Evolutionary conservation across 2,329 filamentous ascomycete genomes (phyloP).

Genomic region (Colletotrichum sp.): DNA sequence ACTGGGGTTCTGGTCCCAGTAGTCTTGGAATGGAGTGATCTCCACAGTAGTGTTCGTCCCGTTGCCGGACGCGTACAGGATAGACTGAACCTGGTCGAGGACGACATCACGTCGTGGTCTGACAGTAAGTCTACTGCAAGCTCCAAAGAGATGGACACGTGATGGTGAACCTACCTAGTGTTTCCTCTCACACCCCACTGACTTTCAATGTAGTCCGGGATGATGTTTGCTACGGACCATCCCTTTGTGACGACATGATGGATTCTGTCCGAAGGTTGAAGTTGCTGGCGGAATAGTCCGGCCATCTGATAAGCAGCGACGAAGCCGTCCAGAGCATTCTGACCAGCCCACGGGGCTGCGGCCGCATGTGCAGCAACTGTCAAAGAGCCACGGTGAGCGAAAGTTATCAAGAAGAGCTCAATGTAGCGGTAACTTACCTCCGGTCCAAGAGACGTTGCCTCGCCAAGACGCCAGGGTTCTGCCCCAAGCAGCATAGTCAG

Average conservation of each 20-base stretch:
- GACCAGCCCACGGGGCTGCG: not conserved
- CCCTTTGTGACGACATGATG: conserved; percentile 24
- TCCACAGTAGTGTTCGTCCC: conserved; percentile 14
- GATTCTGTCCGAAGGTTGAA: conserved; percentile 24
- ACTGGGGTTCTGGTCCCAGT: conserved; percentile 19
- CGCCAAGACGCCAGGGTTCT: conserved; percentile 1
- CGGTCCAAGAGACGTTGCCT: not conserved
- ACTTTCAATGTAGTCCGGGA: not conserved
- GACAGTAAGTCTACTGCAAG: not conserved
- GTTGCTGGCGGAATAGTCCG: conserved; percentile 25
- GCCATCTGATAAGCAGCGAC: not conserved
- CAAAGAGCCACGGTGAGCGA: fast-evolving
- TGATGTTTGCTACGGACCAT: not conserved
- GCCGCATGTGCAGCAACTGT: not conserved
- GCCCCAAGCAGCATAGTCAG: not conserved
- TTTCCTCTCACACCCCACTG: conserved; percentile 14
- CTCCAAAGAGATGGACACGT: not conserved
- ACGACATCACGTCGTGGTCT: conserved; percentile 11
- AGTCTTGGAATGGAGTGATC: conserved; percentile 13
- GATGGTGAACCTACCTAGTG: not conserved
- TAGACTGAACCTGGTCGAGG: not conserved
- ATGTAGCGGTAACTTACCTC: not conserved
- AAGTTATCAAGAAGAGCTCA: fast-evolving
- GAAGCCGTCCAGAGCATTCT: not conserved
- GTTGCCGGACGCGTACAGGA: conserved; percentile 5